Conservation (phyloP, 2,329 filamentous ascomycete species). For the Penicillium crustosum region DNA sequence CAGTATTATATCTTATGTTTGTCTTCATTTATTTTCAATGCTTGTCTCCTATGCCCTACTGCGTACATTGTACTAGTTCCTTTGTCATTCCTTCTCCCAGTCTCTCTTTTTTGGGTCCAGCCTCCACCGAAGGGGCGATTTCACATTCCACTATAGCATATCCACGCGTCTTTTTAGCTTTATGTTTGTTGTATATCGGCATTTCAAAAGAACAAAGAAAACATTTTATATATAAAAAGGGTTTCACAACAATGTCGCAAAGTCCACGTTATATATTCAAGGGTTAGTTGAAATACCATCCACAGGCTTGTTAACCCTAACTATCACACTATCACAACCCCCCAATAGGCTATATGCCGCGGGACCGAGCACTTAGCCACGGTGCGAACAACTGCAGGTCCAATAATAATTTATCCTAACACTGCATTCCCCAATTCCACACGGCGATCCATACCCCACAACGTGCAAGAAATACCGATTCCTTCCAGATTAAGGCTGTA, state of each 20-base stretch:
- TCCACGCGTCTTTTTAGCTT: neutral
- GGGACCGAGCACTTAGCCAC: constrained; percentile 10
- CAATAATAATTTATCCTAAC: constrained; percentile 15
- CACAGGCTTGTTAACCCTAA: neutral
- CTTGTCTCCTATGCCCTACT: neutral
- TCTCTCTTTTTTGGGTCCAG: neutral
- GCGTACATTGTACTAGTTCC: neutral
- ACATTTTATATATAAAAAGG: neutral
- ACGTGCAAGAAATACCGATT: neutral
- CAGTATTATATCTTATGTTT: too few relatives aligned
- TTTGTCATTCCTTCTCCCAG: neutral
- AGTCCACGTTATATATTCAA: neutral
- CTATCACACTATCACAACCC: neutral
- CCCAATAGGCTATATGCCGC: constrained; percentile 8
- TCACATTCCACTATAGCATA: constrained; percentile 5
- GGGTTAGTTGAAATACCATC: neutral
- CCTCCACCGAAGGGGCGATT: constrained; percentile 1
- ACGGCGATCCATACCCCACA: constrained; percentile 27
- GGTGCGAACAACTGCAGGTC: constrained; percentile 9
- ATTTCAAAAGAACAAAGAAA: neutral
- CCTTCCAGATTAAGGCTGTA: neutral
- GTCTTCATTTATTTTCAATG: neutral
- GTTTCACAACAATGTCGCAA: neutral
- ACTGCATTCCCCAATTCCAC: constrained; percentile 18
- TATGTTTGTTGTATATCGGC: neutral